Evolutionary conservation across 176 grass and related monocot genomes (phyloP), one percentile per base, ranked within the genome.

Genomic region (Puya raimondii): DNA sequence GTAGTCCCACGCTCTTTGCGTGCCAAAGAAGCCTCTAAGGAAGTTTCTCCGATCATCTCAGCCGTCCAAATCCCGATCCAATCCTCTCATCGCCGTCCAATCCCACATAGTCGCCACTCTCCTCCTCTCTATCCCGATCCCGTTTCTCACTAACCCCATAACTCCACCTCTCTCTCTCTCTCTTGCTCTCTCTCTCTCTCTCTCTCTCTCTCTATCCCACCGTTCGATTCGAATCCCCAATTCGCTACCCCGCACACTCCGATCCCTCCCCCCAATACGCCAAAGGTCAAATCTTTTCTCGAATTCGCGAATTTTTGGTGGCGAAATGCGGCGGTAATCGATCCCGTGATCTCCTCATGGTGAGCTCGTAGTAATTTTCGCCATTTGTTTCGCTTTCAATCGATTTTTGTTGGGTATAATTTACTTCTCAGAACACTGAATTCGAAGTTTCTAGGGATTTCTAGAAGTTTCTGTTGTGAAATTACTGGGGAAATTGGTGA

Each of bases 21-120:
- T 87, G 76, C 68, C 48, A 72, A 18, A 80, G 49, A 73, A 70
- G 72, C n/a, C 68, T 83, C 69, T 83, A 48, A 23, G 58, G 64
- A 54, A n/a, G 54, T 21, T 53, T n/a, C 51, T 17, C 63, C 51
- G 29, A 18, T 67, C 10, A 11, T 1, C 57, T 0, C 47, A 12
- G 3, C 81, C 85, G 81, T 84, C 15, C 8, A 74, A 67, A 80
- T 74, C 69, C 51, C 23, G 70, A 52, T 74, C 58, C 0, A 6
- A 69, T 18, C 1, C 33, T 10, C 80, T 74, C 61, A 26, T 70
- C 49, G 51, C 81, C 81, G 77, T 42, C 51, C 65, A 48, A 1
- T 2, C 69, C 21, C 9, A 61, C 17, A 20, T 42, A 42, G 33
- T 42, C 33, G 33, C 33, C 33, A 42, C 15, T 48, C 54, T 50